A percentile compares a stretch with the other conserved stretches of the same genome.
Evolutionary conservation across 768 basidiomycete species (phyloP).

Genomic region (Naganishia antarctica): DNA sequence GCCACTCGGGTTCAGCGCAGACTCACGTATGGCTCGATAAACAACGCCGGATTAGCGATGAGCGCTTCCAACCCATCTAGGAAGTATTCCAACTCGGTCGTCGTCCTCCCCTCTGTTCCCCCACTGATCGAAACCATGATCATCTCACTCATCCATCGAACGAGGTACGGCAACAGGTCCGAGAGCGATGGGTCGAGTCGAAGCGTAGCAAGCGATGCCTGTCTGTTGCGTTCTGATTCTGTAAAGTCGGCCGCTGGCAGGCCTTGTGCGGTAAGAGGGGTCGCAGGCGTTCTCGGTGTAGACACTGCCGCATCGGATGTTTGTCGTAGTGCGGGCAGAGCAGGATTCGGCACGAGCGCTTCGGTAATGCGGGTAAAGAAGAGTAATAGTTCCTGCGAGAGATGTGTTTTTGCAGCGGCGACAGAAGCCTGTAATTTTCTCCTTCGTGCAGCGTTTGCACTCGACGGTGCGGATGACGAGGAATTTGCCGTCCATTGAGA

Average conservation of each 20-base stretch:
- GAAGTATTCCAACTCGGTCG: slow-evolving; percentile 71
- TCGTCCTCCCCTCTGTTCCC: slow-evolving; percentile 50
- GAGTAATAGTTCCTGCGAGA: slow-evolving; percentile 87
- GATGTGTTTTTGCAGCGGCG: slow-evolving; percentile 70
- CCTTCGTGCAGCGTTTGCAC: neutral
- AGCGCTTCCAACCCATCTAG: slow-evolving; percentile 80
- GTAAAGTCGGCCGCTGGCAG: slow-evolving; percentile 20
- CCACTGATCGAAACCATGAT: slow-evolving; percentile 21
- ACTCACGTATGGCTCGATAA: slow-evolving; percentile 92
- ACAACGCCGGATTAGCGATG: slow-evolving; percentile 77
- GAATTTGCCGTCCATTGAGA: neutral
- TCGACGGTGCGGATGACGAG: neutral
- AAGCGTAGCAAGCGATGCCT: slow-evolving; percentile 84
- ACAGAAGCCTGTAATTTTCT: slow-evolving; percentile 9
- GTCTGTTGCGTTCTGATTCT: slow-evolving; percentile 51
- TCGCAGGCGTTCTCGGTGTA: slow-evolving; percentile 9
- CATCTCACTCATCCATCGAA: slow-evolving; percentile 90
- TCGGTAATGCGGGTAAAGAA: slow-evolving; percentile 89
- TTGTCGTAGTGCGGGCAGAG: slow-evolving; percentile 7
- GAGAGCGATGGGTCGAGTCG: slow-evolving; percentile 85
- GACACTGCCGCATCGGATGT: neutral
- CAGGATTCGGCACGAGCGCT: slow-evolving; percentile 61
- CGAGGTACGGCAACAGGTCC: slow-evolving; percentile 84
- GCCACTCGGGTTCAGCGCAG: neutral
- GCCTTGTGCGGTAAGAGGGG: slow-evolving; percentile 13